phyloP scores from a whole-genome alignment of 208 protist genomes.

The Crithidia sp. region DNA sequence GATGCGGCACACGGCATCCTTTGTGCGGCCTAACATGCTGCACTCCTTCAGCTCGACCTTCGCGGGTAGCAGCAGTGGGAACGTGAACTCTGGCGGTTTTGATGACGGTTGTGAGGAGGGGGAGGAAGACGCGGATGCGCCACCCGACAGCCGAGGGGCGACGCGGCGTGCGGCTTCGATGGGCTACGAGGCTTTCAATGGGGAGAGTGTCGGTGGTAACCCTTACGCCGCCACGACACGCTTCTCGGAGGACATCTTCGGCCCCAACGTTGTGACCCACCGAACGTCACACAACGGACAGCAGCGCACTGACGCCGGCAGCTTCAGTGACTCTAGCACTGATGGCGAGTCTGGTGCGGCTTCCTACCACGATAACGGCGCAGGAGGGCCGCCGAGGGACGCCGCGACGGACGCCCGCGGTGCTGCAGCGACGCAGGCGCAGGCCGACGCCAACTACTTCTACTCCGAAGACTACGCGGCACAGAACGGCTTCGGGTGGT shows the following conservation, averaged over 20 bases:
- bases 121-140: background rate
- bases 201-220: background rate
- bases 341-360: background rate
- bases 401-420: too few species aligned
- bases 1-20: conserved; percentile 9
- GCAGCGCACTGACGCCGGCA: background rate
- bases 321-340: background rate
- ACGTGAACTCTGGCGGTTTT: background rate
- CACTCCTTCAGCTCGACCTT: background rate
- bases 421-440: background rate
- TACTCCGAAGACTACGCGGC: conserved; percentile 15
- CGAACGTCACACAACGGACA: background rate
- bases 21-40: conserved; percentile 20
- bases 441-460: background rate
- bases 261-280: background rate
- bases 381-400: background rate
- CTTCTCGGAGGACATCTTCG: conserved; percentile 12
- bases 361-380: background rate
- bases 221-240: background rate
- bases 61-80: background rate
- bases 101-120: background rate
- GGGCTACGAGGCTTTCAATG: background rate
- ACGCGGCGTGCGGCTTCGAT: background rate
- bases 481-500: conserved; percentile 8
- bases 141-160: background rate